Evolutionary conservation across 2,329 filamentous ascomycete genomes (phyloP).

Genomic region (Xylaria sp.): DNA sequence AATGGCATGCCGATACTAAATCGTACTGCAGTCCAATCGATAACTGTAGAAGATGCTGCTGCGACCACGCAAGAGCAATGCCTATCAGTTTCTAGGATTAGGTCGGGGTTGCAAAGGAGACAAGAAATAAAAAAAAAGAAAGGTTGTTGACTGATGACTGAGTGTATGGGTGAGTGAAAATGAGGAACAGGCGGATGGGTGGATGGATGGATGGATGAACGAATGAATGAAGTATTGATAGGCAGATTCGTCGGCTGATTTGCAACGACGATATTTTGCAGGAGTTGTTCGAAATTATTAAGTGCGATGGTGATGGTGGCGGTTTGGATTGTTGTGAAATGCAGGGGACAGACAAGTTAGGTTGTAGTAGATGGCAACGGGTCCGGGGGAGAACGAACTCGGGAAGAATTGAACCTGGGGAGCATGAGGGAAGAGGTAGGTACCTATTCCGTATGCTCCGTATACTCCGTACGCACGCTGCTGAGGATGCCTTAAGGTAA

Average conservation of each 20-base stretch:
- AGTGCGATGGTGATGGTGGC: slow-evolving; percentile 14
- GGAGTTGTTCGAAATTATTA: slow-evolving; percentile 30
- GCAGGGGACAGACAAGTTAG: slow-evolving; percentile 31
- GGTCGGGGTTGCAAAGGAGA: neutral
- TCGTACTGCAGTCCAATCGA: slow-evolving; percentile 35
- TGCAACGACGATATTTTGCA: slow-evolving; percentile 33
- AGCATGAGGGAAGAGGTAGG: slow-evolving; percentile 1
- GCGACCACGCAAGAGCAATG: slow-evolving; percentile 51
- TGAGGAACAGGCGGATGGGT: neutral
- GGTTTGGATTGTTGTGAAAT: slow-evolving; percentile 35
- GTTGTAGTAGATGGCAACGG: slow-evolving; percentile 1
- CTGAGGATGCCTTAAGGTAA: neutral
- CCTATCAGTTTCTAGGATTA: slow-evolving; percentile 40
- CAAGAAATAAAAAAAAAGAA: slow-evolving; percentile 6
- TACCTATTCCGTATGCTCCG: neutral
- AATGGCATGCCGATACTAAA: slow-evolving; percentile 21
- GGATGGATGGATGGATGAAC: slow-evolving; percentile 16
- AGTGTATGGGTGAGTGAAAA: neutral
- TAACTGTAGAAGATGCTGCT: slow-evolving; percentile 27
- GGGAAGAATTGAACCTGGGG: slow-evolving; percentile 9
- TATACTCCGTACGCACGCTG: neutral
- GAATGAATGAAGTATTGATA: slow-evolving; percentile 15
- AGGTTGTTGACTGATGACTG: neutral
- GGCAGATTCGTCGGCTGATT: slow-evolving; percentile 14
- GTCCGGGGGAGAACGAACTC: neutral